Conservation (phyloP, 768 basidiomycete species). For the Coprinopsis strossmayeri region DNA sequence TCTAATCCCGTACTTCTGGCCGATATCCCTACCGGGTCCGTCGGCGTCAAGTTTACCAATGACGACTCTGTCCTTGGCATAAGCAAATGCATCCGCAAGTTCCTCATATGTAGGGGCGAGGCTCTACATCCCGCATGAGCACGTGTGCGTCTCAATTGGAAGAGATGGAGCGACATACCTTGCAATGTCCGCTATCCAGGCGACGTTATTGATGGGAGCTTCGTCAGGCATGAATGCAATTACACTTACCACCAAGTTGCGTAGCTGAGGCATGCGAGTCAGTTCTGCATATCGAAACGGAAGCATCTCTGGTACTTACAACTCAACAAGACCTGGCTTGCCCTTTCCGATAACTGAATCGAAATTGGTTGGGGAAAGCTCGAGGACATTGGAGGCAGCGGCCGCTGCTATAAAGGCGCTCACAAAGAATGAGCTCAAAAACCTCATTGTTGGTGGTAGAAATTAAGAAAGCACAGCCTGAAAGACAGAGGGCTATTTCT, state of each 20-base stretch:
- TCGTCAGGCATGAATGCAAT: no score
- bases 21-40: constrained; percentile 72
- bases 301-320: constrained; percentile 46
- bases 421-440: constrained; percentile 48
- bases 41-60: constrained; percentile 94
- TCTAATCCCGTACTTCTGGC: constrained; percentile 69
- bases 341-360: constrained; percentile 70
- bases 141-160: background rate
- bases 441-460: constrained; percentile 42
- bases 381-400: constrained; percentile 77
- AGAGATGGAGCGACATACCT: constrained; percentile 36
- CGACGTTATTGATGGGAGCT: constrained; percentile 3
- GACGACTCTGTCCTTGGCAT: constrained; percentile 74
- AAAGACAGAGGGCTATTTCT: constrained; percentile 12
- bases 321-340: constrained; percentile 83
- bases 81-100: constrained; percentile 79
- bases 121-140: constrained; percentile 38
- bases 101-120: constrained; percentile 87
- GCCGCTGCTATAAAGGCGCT: constrained; percentile 50
- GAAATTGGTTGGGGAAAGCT: constrained; percentile 71
- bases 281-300: constrained; percentile 3
- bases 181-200: constrained; percentile 71
- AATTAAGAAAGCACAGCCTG: constrained; percentile 10
- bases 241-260: constrained; percentile 87
- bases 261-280: constrained; percentile 40